phyloP scores from a whole-genome alignment of 129 eudicot species.

The Sambucus nigra region DNA sequence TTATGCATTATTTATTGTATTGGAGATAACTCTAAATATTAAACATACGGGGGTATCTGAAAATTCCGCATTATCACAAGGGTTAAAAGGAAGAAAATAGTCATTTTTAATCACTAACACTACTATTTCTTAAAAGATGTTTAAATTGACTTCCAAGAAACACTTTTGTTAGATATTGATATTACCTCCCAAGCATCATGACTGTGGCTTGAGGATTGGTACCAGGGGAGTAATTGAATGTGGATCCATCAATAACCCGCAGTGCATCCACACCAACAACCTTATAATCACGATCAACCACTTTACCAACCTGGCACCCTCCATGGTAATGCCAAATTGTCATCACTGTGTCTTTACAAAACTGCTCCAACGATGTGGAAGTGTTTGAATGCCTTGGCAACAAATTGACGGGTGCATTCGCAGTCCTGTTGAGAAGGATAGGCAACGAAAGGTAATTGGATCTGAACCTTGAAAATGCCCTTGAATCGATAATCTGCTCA shows the following conservation, averaged over 20 bases:
- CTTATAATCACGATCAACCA: constrained; percentile 71
- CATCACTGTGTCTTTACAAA: constrained; percentile 80
- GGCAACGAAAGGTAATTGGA: constrained; percentile 32
- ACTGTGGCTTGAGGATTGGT: constrained; percentile 99
- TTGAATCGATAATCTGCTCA: constrained; percentile 53
- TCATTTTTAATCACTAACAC: too few relatives aligned
- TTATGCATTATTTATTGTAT: too few relatives aligned
- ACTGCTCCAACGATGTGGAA: constrained; percentile 68
- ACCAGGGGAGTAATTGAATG: constrained; percentile 73
- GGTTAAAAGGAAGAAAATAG: too few relatives aligned
- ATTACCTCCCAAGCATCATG: constrained; percentile 96
- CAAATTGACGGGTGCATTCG: constrained; percentile 46
- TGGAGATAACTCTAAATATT: too few relatives aligned
- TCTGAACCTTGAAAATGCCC: constrained; percentile 47
- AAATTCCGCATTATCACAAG: too few relatives aligned
- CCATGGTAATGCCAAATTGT: constrained; percentile 98
- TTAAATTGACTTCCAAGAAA: too few relatives aligned
- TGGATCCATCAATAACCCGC: constrained; percentile 89
- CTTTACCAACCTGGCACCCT: constrained; percentile 69
- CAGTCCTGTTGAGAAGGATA: constrained; percentile 68
- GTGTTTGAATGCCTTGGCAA: constrained; percentile 73
- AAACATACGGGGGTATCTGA: too few relatives aligned
- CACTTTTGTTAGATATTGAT: too few relatives aligned
- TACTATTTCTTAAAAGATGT: too few relatives aligned
- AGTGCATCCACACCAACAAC: constrained; percentile 66